phyloP scores from a whole-genome alignment of 495 filamentous ascomycete species.

The Podospora pseudoanserina region DNA sequence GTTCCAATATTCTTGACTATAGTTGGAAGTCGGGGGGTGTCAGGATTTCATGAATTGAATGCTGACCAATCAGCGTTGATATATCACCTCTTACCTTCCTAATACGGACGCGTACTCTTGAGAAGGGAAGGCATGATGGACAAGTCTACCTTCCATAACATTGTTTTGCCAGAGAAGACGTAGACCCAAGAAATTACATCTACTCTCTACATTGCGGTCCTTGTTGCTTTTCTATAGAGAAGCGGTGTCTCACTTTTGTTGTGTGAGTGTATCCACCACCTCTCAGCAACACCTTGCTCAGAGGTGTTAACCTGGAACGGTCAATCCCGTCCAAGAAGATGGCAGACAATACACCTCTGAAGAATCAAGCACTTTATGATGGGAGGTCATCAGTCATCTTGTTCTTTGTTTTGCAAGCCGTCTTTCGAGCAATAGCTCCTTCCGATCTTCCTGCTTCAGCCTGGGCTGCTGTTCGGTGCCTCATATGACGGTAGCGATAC shows the following conservation, averaged over 20 bases:
- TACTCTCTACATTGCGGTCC: not conserved
- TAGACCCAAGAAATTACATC: not conserved
- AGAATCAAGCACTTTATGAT: not conserved
- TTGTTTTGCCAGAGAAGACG: not conserved
- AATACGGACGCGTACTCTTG: conserved; percentile 4
- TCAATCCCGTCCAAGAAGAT: not conserved
- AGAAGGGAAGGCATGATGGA: conserved; percentile 4
- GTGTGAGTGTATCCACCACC: not conserved
- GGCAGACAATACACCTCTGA: too few relatives aligned
- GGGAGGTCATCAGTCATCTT: not conserved
- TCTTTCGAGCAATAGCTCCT: not conserved
- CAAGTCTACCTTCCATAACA: not conserved
- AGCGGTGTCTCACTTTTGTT: not conserved
- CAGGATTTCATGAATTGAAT: not conserved
- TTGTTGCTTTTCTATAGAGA: not conserved
- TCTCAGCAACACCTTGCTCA: not conserved
- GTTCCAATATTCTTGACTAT: not conserved
- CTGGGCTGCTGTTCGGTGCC: too few relatives aligned
- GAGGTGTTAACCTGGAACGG: not conserved
- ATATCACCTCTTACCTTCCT: conserved; percentile 16
- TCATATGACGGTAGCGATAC: too few relatives aligned
- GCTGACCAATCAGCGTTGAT: conserved; percentile 15
- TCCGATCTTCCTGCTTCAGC: not conserved
- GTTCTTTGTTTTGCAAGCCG: not conserved
- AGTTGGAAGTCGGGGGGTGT: not conserved